phyloP scores from a whole-genome alignment of 768 basidiomycete species.

The Boletellus ananiceps region DNA sequence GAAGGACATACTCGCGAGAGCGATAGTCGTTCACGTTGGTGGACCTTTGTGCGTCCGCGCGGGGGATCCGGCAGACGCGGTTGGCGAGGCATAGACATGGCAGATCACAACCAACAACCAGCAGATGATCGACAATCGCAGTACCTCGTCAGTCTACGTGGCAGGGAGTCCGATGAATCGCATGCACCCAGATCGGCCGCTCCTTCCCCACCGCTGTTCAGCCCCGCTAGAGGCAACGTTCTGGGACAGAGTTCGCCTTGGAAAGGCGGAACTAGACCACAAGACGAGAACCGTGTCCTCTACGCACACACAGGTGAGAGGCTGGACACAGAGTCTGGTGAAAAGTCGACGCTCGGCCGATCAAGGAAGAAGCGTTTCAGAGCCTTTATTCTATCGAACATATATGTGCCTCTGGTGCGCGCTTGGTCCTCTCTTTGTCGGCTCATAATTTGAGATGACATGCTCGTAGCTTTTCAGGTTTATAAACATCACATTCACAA shows the following conservation, averaged over 20 bases:
- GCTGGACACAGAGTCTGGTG: constrained; percentile 27
- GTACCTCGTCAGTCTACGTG: constrained; percentile 6
- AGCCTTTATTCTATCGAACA: constrained; percentile 65
- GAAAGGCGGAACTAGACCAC: constrained; percentile 22
- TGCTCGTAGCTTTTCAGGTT: constrained; percentile 68
- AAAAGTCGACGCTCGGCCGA: constrained; percentile 25
- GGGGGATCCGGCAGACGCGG: constrained; percentile 19
- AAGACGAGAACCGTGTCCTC: constrained; percentile 9
- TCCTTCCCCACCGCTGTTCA: constrained; percentile 37
- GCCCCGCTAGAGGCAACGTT: constrained; percentile 50
- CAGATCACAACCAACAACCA: not conserved
- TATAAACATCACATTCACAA: constrained; percentile 79
- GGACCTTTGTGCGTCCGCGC: constrained; percentile 65
- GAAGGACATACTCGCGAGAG: constrained; percentile 28
- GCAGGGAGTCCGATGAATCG: constrained; percentile 21
- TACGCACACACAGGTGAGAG: constrained; percentile 18
- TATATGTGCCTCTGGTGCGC: constrained; percentile 75
- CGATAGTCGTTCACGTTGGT: constrained; percentile 56
- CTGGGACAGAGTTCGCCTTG: constrained; percentile 70
- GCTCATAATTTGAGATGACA: constrained; percentile 8
- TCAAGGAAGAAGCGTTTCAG: constrained; percentile 49
- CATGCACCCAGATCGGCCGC: constrained; percentile 21
- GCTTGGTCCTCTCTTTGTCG: not conserved
- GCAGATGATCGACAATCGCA: constrained; percentile 17
- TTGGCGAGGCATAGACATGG: constrained; percentile 2